Percentiles rank a stretch among this genome's conserved stretches.
These are phyloP conservation scores for Mortierella sp. DNA, from an alignment of 371 early-diverging fungal species.

Conservation along the genomic window DNA sequence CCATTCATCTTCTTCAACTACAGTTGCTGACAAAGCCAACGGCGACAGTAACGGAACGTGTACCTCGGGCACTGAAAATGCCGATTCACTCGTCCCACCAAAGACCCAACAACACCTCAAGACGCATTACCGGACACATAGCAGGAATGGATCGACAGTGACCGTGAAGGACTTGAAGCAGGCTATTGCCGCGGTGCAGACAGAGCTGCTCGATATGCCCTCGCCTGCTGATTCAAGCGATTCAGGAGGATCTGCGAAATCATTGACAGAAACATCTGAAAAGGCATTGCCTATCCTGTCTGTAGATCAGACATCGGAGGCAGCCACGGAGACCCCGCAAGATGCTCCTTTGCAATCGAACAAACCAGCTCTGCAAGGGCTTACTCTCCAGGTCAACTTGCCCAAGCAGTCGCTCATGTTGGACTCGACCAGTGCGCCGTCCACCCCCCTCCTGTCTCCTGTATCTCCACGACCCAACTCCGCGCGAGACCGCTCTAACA, in stretches of 20 bases:
- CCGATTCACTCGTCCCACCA: slow-evolving; percentile 31
- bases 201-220: slow-evolving; percentile 27
- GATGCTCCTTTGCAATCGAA: background rate
- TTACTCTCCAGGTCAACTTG: slow-evolving; percentile 19
- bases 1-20: no score
- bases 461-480: slow-evolving; percentile 33
- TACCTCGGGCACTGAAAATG: slow-evolving; percentile 1
- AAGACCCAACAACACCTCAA: slow-evolving; percentile 44
- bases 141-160: slow-evolving; percentile 51
- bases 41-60: slow-evolving; percentile 1
- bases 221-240: slow-evolving; percentile 3
- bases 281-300: no score
- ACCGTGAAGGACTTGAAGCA: slow-evolving; percentile 51
- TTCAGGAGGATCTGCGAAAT: background rate
- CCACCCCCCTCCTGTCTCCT: slow-evolving; percentile 29
- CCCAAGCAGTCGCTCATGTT: slow-evolving; percentile 14
- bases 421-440: slow-evolving; percentile 25
- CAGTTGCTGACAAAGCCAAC: no score
- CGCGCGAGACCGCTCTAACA: slow-evolving; percentile 32
- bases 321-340: slow-evolving; percentile 10
- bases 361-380: slow-evolving; percentile 8
- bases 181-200: slow-evolving; percentile 46
- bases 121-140: slow-evolving; percentile 52
- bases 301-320: background rate
- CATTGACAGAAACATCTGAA: background rate